Conservation (phyloP, 2,329 filamentous ascomycete genomes). For the Diaporthe ampelina region DNA sequence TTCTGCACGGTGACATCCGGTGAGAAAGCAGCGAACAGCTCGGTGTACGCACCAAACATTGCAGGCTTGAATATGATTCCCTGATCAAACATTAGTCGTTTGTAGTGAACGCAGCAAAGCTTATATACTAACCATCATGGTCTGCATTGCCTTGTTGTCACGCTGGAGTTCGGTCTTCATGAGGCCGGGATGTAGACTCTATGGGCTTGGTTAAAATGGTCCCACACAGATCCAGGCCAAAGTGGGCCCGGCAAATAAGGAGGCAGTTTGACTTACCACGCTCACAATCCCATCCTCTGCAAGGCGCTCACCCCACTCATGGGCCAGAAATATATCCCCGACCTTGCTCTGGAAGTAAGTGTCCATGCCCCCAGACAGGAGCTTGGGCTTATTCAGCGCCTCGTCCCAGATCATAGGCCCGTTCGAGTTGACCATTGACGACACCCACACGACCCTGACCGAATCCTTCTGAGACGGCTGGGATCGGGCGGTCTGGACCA, state of each 20-base stretch:
- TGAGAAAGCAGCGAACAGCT: conserved; percentile 62
- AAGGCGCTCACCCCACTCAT: conserved; percentile 24
- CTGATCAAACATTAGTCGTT: background rate
- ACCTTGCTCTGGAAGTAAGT: conserved; percentile 30
- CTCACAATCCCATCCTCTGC: conserved; percentile 14
- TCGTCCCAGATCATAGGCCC: conserved; percentile 23
- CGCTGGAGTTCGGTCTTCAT: conserved; percentile 32
- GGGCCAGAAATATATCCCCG: conserved; percentile 15
- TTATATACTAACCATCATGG: conserved; percentile 2
- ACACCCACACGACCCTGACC: conserved; percentile 26
- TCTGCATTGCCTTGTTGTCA: conserved; percentile 27
- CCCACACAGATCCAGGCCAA: background rate
- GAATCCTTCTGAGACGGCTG: background rate
- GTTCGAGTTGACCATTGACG: conserved; percentile 8
- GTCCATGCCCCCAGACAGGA: conserved; percentile 23
- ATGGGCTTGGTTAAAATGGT: background rate
- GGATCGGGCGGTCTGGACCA: background rate
- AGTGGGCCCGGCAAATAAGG: too few relatives aligned
- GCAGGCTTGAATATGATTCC: conserved; percentile 35
- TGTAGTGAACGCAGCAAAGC: background rate
- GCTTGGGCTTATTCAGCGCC: background rate
- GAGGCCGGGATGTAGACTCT: conserved; percentile 22
- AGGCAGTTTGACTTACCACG: background rate
- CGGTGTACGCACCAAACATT: conserved; percentile 61
- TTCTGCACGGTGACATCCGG: conserved; percentile 57